Base-by-base conservation (phyloP, 2,329 filamentous ascomycete species). In the Penicillium sp. region DNA sequence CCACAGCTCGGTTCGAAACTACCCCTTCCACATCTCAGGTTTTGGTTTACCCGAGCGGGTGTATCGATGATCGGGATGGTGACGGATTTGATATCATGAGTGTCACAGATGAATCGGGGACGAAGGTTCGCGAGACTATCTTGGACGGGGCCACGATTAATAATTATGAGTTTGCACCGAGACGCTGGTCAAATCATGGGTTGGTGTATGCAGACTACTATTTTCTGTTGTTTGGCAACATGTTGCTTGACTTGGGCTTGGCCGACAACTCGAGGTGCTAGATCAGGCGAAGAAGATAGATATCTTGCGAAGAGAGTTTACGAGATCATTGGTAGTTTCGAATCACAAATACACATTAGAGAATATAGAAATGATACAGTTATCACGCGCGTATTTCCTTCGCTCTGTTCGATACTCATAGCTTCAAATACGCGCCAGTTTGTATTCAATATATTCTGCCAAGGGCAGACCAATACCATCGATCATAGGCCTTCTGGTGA, bases 141-240 rank as follows among this genome's bases (percentile, higher is more conserved):
- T 59, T 83, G 8, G 68, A 72, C 13, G 77, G 80, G 0, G 72
- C 74, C 1, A 78, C 76, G 1, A 72, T 74, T 7, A 78, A 77
- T 50, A 74, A 76, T 58, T 77, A 78, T 45, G 70, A 74, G 52
- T 71, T 76, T 66, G 76, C 75, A 9, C 71, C 75, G 25, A 67
- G 69, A 48, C 68, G 73, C 26, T 77, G 76, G 57, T 66, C 67
- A 16, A 72, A 78, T 45, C 75, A 78, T 65, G 76, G 76, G 2
- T 58, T 78, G 26, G 75, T 78, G 3, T 78, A 78, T 65, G 76
- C 75, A 2, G 76, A 78, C 58, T 78, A 78, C 55, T 78, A 72
- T 48, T 68, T 78, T 21, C 31, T 78, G 35, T 68, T 77, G 42
- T 74, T 78, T 62, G 76, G 76, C 3, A 78, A 78, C 45, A 77